phyloP scores from a whole-genome alignment of 768 basidiomycete species.

The Lactarius quietus region DNA sequence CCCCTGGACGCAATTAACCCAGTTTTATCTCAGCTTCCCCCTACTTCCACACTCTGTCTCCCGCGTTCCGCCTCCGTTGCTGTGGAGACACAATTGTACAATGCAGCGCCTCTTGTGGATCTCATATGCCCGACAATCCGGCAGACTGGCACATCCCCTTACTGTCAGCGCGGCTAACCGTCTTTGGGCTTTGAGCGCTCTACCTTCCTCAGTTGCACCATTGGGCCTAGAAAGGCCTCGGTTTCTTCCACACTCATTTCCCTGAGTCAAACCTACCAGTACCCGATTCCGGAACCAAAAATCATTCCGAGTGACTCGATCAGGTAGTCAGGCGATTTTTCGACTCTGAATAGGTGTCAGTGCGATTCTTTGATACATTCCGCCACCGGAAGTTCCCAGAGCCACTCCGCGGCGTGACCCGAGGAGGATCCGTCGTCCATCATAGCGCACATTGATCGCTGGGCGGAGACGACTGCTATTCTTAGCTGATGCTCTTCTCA shows the following conservation, averaged over 20 bases:
- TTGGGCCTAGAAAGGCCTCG: constrained; percentile 18
- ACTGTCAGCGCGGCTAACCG: constrained; percentile 19
- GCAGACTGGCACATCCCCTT: constrained; percentile 11
- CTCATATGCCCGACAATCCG: constrained; percentile 14
- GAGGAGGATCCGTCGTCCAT: constrained; percentile 5
- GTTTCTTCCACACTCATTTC: constrained; percentile 13
- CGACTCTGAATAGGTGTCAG: no score
- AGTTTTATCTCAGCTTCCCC: not conserved
- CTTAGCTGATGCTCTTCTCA: constrained; percentile 16
- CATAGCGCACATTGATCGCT: constrained; percentile 16
- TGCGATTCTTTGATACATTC: constrained; percentile 5
- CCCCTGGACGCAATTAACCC: constrained; percentile 6
- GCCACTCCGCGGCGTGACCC: constrained; percentile 15
- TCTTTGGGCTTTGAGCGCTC: constrained; percentile 22
- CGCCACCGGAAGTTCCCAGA: constrained; percentile 13
- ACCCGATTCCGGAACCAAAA: constrained; percentile 6
- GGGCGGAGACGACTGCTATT: constrained; percentile 11
- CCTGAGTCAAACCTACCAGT: constrained; percentile 4
- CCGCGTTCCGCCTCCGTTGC: constrained; percentile 18
- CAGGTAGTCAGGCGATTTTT: constrained; percentile 5
- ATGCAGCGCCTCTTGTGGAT: not conserved
- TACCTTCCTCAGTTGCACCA: constrained; percentile 1
- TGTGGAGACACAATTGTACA: constrained; percentile 20
- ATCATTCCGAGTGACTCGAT: constrained; percentile 13
- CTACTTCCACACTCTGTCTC: constrained; percentile 1